These are phyloP conservation scores for Iberis amara DNA, from an alignment of 441 rosid species.

Conservation along the genomic window DNA sequence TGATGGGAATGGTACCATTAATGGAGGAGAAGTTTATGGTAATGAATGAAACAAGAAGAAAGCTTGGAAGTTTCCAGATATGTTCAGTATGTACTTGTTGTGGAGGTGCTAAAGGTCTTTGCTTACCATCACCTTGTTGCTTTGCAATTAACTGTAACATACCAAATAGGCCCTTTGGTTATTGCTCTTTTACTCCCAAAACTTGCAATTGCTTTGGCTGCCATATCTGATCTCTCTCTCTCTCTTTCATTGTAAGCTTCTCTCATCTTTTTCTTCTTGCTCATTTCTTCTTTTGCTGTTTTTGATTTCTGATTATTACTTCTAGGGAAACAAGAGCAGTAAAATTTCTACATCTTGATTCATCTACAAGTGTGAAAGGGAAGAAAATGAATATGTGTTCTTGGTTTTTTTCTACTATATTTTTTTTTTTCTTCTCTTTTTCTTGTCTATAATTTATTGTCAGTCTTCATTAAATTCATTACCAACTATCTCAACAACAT, in stretches of 20 bases:
- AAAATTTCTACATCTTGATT: conserved; percentile 17
- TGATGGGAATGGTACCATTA: conserved; percentile 59
- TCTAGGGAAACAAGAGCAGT: conserved; percentile 5
- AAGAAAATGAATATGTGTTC: conserved; percentile 40
- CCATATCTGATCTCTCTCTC: conserved; percentile 74
- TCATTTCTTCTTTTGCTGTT: background rate
- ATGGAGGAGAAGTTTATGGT: conserved; percentile 58
- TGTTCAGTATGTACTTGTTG: conserved; percentile 97
- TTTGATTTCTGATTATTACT: conserved; percentile 9
- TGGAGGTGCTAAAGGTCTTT: conserved; percentile 75
- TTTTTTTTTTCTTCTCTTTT: too few relatives aligned
- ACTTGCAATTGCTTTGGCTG: conserved; percentile 94
- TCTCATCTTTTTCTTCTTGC: background rate
- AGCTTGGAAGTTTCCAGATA: conserved; percentile 74
- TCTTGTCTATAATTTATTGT: conserved; percentile 24
- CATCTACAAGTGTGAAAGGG: conserved; percentile 41
- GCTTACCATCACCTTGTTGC: conserved; percentile 92
- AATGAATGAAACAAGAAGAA: conserved; percentile 75
- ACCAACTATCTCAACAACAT: conserved; percentile 29
- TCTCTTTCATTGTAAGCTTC: conserved; percentile 22
- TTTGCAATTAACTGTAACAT: conserved; percentile 96
- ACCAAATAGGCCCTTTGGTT: conserved; percentile 95
- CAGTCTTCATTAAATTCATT: conserved; percentile 24
- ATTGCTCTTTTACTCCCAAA: conserved; percentile 93
- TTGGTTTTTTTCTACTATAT: conserved; percentile 50